Percentiles rank a stretch among this genome's conserved stretches.
Conservation (phyloP, 139 green algal genomes). For the Chlamydomonas sp. region DNA sequence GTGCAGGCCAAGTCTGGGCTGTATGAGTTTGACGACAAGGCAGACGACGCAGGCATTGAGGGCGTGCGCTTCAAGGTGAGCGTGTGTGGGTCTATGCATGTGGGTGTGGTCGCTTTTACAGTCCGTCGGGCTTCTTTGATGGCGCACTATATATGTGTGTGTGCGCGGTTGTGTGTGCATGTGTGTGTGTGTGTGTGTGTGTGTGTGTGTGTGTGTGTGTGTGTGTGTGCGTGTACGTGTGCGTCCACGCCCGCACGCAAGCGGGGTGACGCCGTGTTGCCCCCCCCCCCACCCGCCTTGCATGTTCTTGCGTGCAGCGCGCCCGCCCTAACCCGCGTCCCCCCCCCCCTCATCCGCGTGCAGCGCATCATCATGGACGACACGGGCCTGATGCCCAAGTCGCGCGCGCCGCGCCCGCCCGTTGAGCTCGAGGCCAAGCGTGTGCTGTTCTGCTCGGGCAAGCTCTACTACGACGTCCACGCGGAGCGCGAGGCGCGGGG, state of each 20-base stretch:
- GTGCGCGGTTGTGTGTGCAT: no score
- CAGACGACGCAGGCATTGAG: constrained; percentile 65
- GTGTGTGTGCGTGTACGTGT: neutral
- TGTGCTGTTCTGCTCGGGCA: constrained; percentile 88
- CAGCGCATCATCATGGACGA: constrained; percentile 96
- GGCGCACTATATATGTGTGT: no score
- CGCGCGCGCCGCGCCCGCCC: constrained; percentile 49
- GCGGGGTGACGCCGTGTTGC: neutral
- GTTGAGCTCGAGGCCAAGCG: constrained; percentile 61
- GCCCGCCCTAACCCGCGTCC: neutral
- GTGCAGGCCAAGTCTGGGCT: neutral
- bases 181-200: constrained; percentile 6
- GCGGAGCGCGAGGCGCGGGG: constrained; percentile 20
- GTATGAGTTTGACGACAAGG: constrained; percentile 57
- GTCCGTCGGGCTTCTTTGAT: no score
- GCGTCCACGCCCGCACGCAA: neutral
- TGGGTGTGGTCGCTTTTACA: no score
- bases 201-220: constrained; percentile 4
- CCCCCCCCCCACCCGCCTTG: neutral
- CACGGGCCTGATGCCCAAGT: constrained; percentile 48
- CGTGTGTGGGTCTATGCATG: neutral
- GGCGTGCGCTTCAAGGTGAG: constrained; percentile 7
- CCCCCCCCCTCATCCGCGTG: neutral
- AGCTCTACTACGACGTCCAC: constrained; percentile 97
- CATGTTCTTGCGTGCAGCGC: neutral